These are phyloP conservation scores for Chalciporus chontae DNA, from an alignment of 768 basidiomycete genomes.

Conservation along the genomic window DNA sequence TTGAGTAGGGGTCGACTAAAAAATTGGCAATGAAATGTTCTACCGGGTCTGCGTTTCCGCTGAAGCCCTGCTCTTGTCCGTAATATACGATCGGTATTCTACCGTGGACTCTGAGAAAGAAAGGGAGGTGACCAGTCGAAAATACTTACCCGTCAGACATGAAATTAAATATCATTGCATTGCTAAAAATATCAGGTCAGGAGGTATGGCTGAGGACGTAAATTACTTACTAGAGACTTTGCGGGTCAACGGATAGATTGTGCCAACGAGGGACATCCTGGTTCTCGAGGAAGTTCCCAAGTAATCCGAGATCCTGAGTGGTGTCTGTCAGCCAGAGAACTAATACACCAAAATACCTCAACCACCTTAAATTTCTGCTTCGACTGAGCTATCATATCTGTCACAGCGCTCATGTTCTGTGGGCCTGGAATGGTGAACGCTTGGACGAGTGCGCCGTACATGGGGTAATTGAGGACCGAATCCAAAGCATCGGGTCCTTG, in stretches of 20 bases:
- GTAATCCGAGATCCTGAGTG: constrained; percentile 26
- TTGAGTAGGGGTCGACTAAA: not conserved
- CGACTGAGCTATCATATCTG: constrained; percentile 48
- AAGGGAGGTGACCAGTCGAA: not conserved
- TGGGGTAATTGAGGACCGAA: constrained; percentile 68
- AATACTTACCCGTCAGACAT: constrained; percentile 60
- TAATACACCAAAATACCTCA: not conserved
- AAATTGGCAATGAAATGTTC: constrained; percentile 12
- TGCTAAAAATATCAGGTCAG: constrained; percentile 37
- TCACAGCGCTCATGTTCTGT: constrained; percentile 56
- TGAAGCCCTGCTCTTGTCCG: constrained; percentile 73
- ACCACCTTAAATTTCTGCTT: constrained; percentile 49
- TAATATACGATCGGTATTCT: constrained; percentile 81
- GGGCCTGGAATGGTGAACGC: constrained; percentile 72
- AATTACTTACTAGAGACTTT: constrained; percentile 56
- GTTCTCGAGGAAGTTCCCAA: constrained; percentile 81
- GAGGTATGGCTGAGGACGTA: not conserved
- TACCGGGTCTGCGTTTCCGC: constrained; percentile 64
- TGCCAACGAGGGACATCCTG: constrained; percentile 76
- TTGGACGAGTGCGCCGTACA: constrained; percentile 59
- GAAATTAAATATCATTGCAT: constrained; percentile 72
- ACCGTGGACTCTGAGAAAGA: not conserved
- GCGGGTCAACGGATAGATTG: constrained; percentile 67
- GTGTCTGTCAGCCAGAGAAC: not conserved
- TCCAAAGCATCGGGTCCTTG: constrained; percentile 63